Conservation (phyloP, 78 protist species). For the Blattamonas nauphoetae region DNA sequence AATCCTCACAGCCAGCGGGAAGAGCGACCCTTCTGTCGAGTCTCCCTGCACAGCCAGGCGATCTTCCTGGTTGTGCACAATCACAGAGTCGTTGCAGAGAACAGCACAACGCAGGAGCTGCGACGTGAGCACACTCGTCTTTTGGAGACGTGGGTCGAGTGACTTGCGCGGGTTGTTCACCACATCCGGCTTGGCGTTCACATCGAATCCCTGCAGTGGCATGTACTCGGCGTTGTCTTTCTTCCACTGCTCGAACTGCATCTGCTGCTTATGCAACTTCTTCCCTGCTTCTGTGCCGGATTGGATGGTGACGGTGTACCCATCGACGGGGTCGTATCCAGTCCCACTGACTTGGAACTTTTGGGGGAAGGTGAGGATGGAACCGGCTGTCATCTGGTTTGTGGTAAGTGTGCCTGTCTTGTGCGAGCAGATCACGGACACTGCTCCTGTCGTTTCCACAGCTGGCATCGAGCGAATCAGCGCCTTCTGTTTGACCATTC, state of each 20-base stretch:
- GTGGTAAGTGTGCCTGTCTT: constrained; percentile 94
- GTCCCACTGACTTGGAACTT: not conserved
- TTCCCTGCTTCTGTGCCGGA: too few species aligned
- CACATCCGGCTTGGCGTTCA: too few species aligned
- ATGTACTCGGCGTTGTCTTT: too few species aligned
- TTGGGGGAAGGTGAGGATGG: not conserved
- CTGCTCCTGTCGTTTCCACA: constrained; percentile 89
- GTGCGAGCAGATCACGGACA: constrained; percentile 74
- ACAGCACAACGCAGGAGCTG: not conserved
- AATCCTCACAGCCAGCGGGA: not conserved
- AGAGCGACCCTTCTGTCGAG: constrained; percentile 17
- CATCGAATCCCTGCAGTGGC: too few species aligned
- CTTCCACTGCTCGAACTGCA: too few species aligned
- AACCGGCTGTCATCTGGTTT: constrained; percentile 60
- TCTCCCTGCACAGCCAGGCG: not conserved
- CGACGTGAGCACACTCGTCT: too few species aligned
- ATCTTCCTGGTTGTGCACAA: not conserved
- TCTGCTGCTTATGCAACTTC: too few species aligned
- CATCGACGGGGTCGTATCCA: not conserved
- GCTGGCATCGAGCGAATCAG: constrained; percentile 62
- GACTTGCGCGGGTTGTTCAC: too few species aligned
- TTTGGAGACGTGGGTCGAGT: too few species aligned
- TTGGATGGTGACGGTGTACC: too few species aligned
- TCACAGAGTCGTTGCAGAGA: not conserved
- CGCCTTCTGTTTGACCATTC: constrained; percentile 67